phyloP scores from a whole-genome alignment of 768 basidiomycete species.

The Lactarius sanguifluus region DNA sequence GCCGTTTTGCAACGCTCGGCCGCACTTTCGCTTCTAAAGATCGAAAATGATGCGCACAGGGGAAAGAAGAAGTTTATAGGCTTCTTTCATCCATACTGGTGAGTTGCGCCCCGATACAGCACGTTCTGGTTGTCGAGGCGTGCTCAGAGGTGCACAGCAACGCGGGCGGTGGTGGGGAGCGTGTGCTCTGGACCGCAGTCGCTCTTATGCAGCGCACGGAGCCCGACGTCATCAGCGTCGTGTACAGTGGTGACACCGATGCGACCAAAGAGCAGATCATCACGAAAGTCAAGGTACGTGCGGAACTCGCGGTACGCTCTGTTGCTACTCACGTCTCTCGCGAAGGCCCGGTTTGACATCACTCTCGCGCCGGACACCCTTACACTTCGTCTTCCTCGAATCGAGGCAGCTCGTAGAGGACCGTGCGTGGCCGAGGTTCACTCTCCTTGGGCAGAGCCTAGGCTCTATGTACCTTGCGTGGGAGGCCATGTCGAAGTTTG shows the following conservation, averaged over 20 bases:
- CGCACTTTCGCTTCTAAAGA: slow-evolving; percentile 18
- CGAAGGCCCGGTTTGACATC: slow-evolving; percentile 80
- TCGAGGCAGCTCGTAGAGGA: slow-evolving; percentile 76
- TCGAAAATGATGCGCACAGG: slow-evolving; percentile 11
- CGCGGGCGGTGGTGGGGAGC: slow-evolving; percentile 95
- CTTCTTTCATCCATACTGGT: slow-evolving; percentile 98
- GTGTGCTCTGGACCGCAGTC: slow-evolving; percentile 92
- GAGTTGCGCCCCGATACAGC: slow-evolving; percentile 33
- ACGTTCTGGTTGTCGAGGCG: background rate
- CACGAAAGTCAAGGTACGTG: slow-evolving; percentile 68
- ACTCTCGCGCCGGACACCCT: slow-evolving; percentile 59
- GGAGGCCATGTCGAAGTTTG: slow-evolving; percentile 75
- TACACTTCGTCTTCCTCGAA: slow-evolving; percentile 81
- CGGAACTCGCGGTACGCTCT: background rate
- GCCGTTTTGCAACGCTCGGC: slow-evolving; percentile 3
- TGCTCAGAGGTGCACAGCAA: slow-evolving; percentile 51
- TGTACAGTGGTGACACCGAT: slow-evolving; percentile 89
- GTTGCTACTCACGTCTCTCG: background rate
- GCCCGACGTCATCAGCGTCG: slow-evolving; percentile 63
- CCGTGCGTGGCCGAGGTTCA: slow-evolving; percentile 83
- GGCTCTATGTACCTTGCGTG: slow-evolving; percentile 82
- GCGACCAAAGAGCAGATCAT: slow-evolving; percentile 80
- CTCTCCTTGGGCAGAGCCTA: slow-evolving; percentile 86
- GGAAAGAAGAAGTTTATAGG: slow-evolving; percentile 53
- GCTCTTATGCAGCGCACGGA: slow-evolving; percentile 69